Conservation (phyloP, 2,329 filamentous ascomycete genomes). For the Aspergillus sp. region DNA sequence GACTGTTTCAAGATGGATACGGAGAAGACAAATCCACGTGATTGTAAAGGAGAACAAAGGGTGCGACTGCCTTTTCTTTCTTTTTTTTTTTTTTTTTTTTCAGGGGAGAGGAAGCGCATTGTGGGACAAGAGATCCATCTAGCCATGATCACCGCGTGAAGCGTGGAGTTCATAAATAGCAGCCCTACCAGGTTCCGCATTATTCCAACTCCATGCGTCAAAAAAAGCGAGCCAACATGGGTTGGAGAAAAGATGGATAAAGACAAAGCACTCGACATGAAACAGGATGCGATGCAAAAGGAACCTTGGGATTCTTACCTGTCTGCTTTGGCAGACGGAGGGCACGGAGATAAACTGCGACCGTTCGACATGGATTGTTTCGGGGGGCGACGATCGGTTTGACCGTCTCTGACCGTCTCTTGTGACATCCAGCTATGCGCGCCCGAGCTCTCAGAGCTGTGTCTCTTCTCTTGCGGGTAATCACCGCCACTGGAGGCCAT, state of each 20-base stretch:
- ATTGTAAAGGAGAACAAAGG: background rate
- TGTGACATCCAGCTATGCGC: constrained; percentile 38
- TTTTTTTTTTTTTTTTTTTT: background rate
- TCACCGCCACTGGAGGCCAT: constrained; percentile 36
- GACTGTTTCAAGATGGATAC: background rate
- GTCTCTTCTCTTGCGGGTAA: constrained; percentile 31
- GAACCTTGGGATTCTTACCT: constrained; percentile 26
- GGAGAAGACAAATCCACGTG: background rate
- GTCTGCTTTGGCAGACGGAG: constrained; percentile 24
- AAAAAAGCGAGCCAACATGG: background rate
- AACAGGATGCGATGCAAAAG: too few species aligned
- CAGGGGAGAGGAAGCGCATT: background rate
- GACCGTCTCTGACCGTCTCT: constrained; percentile 36
- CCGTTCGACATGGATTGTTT: constrained; percentile 21
- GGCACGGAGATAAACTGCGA: constrained; percentile 26
- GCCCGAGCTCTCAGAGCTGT: constrained; percentile 42
- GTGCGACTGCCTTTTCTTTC: background rate
- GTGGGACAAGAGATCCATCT: background rate
- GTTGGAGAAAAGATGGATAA: background rate
- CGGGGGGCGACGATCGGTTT: constrained; percentile 17
- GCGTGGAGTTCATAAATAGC: background rate
- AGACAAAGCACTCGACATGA: too few species aligned
- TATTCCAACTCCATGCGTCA: background rate
- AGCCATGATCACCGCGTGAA: background rate
- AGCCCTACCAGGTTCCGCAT: background rate